These are phyloP conservation scores for Rhodotorula babjevae DNA, from an alignment of 768 basidiomycete genomes.

Conservation along the genomic window DNA sequence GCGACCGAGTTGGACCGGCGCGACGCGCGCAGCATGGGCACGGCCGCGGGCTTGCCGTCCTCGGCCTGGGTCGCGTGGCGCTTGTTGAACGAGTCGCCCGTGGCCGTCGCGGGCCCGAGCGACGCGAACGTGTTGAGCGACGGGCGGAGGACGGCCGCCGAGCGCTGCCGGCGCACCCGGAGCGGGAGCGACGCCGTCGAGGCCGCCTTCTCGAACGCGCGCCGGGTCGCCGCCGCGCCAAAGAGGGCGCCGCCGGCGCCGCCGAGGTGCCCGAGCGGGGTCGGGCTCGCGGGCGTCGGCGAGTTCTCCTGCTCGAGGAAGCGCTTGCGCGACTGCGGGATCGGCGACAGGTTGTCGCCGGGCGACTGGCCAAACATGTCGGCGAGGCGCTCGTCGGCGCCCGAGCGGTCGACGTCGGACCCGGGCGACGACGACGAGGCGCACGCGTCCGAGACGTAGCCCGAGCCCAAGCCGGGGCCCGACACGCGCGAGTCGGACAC, in stretches of 20 bases:
- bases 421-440: slow-evolving; percentile 4
- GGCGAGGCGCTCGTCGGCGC: slow-evolving; percentile 19
- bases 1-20: slow-evolving; percentile 36
- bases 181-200: slow-evolving; percentile 12
- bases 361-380: slow-evolving; percentile 17
- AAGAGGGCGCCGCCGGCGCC: slow-evolving; percentile 18
- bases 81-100: slow-evolving; percentile 21
- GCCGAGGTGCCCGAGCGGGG: slow-evolving; percentile 1
- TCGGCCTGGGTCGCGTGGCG: slow-evolving; percentile 31
- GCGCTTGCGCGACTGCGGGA: slow-evolving; percentile 33
- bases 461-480: too few relatives aligned
- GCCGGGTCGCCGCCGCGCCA: not conserved
- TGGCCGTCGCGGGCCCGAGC: not conserved
- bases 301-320: slow-evolving; percentile 36
- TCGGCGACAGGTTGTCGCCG: slow-evolving; percentile 17
- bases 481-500: slow-evolving; percentile 19
- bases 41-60: slow-evolving; percentile 29
- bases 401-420: slow-evolving; percentile 12
- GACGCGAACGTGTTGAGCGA: slow-evolving; percentile 5
- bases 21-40: not conserved
- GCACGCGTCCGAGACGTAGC: not conserved
- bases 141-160: slow-evolving; percentile 19
- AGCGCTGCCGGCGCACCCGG: slow-evolving; percentile 24
- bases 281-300: slow-evolving; percentile 17
- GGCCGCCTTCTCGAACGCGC: slow-evolving; percentile 13